Base-by-base conservation (phyloP, 768 basidiomycete species). In the Boletus rubroflammeus region DNA sequence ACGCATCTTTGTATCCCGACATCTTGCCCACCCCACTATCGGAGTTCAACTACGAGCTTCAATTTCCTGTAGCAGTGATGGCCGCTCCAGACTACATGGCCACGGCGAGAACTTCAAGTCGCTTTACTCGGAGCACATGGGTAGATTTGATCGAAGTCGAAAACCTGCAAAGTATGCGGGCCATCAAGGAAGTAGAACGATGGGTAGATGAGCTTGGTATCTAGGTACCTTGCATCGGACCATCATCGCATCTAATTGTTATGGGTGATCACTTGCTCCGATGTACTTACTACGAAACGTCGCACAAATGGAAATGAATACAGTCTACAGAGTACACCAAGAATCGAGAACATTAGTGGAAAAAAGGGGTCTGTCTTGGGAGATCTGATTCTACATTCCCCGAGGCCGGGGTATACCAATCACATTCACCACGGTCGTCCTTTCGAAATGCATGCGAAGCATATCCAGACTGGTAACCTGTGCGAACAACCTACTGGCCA, bases 11-110 rank as follows among this genome's bases (percentile, higher is more conserved):
- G 19, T 47, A 66, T 2, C 59, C 56, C 13, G 50, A 35, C 32
- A 49, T 61, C 28, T 72, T 78, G 6, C 73, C 76, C 0, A 73
- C 71, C 0, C 64, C 67, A 19, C 61, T 81, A 21, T 56, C 66
- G 8, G 82, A 85, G 57, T 87, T 86, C 61, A 67, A 78, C 54
- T 86, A 78, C 58, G 85, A 86, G 21, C 79, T 81, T 0, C 73
- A 73, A 46, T 87, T 86, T 61, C 85, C 85, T 0, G 76, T 86
- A 47, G 80, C 78, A 0, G 70, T 86, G 34, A 67, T 83, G 63
- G 76, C 70, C 3, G 66, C 68, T 10, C 61, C 66, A 15, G 59
- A 61, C 38, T 72, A 75, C 40, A 67, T 77, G 56, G 57, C 61
- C 28, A 49, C 52, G 7, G 65, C 82, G 7, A 69, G 67, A 55